These are phyloP conservation scores for Nigrospora oryzae DNA, from an alignment of 2,329 filamentous ascomycete genomes.

Conservation along the genomic window DNA sequence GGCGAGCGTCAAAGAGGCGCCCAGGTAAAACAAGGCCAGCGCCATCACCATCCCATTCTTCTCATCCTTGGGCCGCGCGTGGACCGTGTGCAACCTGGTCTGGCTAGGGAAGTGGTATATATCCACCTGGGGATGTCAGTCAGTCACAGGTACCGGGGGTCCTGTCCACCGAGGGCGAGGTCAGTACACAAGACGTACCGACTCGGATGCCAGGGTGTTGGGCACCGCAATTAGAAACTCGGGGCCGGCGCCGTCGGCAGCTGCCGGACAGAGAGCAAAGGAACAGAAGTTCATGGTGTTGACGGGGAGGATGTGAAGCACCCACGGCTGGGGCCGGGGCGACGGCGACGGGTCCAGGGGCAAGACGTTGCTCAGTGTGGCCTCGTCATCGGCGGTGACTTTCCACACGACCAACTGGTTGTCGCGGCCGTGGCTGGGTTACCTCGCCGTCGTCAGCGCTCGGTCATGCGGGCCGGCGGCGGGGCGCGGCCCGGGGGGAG, in stretches of 20 bases:
- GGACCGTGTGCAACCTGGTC: slow-evolving; percentile 51
- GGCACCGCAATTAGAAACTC: slow-evolving; percentile 70
- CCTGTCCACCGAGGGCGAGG: not conserved
- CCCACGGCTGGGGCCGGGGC: slow-evolving; percentile 62
- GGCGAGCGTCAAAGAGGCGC: slow-evolving; percentile 49
- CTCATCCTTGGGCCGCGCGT: slow-evolving; percentile 26
- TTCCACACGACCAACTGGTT: slow-evolving; percentile 83
- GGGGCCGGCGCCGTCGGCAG: slow-evolving; percentile 17
- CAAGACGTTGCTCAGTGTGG: slow-evolving; percentile 54
- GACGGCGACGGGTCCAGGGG: slow-evolving; percentile 56
- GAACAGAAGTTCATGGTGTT: slow-evolving; percentile 95
- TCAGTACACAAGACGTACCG: slow-evolving; percentile 32
- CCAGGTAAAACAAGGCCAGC: slow-evolving; percentile 49
- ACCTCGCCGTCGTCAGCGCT: slow-evolving; percentile 4
- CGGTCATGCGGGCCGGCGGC: not conserved
- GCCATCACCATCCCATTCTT: slow-evolving; percentile 85
- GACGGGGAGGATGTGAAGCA: slow-evolving; percentile 75
- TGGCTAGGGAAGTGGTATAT: slow-evolving; percentile 77
- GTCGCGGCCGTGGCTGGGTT: slow-evolving; percentile 75
- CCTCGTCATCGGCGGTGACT: slow-evolving; percentile 51
- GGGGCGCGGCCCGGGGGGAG: not conserved
- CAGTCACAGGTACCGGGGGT: not conserved
- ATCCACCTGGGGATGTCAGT: slow-evolving; percentile 50
- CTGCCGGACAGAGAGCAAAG: slow-evolving; percentile 54
- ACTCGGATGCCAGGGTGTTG: slow-evolving; percentile 65